A percentile compares a stretch with the other conserved stretches of the same genome.
Evolutionary conservation across 2,329 filamentous ascomycete species (phyloP).

Genomic region (Hypoxylon sp.): DNA sequence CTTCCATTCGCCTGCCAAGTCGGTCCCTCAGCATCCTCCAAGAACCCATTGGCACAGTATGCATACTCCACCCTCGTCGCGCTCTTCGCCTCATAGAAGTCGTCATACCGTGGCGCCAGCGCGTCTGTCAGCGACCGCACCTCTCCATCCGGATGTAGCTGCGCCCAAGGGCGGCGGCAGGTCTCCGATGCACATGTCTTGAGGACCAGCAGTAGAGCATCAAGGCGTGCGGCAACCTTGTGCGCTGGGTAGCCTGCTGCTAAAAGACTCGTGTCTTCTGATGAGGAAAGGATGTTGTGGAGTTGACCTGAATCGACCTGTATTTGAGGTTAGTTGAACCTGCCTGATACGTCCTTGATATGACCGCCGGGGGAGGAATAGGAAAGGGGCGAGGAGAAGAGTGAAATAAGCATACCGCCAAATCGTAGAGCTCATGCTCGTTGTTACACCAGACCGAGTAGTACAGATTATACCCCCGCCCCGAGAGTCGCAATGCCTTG

Average conservation of each 20-base stretch:
- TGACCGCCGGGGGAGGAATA: neutral
- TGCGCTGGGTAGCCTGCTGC: constrained; percentile 40
- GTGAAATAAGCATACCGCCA: constrained; percentile 59
- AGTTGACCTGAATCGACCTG: constrained; percentile 51
- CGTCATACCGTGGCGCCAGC: constrained; percentile 59
- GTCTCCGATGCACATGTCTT: constrained; percentile 63
- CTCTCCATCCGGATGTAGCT: constrained; percentile 62
- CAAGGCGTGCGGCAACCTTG: constrained; percentile 60
- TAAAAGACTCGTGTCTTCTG: constrained; percentile 21
- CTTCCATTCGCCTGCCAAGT: constrained; percentile 43
- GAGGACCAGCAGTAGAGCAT: constrained; percentile 65
- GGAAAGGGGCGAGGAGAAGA: neutral
- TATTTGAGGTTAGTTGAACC: constrained; percentile 62
- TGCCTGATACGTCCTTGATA: neutral
- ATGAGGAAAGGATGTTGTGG: constrained; percentile 58
- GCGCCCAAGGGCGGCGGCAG: constrained; percentile 64
- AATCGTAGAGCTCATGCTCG: constrained; percentile 70
- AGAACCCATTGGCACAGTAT: constrained; percentile 58
- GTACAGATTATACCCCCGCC: constrained; percentile 65
- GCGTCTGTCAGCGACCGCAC: constrained; percentile 62
- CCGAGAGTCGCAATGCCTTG: constrained; percentile 65
- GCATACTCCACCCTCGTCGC: constrained; percentile 61
- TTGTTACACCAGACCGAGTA: constrained; percentile 70
- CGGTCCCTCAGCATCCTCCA: constrained; percentile 48
- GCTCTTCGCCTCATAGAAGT: constrained; percentile 58